Percentiles rank a stretch among this genome's conserved stretches.
Evolutionary conservation across 306 rosid genomes (phyloP).

Genomic region (Nissolia schottii): DNA sequence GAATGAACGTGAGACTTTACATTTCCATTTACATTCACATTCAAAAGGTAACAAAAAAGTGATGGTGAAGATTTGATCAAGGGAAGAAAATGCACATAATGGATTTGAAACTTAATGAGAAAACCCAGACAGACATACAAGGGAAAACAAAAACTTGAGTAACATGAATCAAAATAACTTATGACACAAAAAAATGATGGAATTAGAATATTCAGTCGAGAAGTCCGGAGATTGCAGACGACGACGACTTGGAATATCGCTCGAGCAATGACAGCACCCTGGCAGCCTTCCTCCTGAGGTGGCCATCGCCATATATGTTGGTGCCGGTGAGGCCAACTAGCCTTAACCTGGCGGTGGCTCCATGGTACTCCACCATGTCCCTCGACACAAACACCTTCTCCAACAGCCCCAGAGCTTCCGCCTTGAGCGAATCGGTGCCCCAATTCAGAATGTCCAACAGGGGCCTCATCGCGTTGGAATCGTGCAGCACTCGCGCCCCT

Average conservation of each 20-base stretch:
- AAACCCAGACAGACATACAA: not conserved
- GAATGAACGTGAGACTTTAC: too few relatives aligned
- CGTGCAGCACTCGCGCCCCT: conserved; percentile 64
- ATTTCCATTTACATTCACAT: too few relatives aligned
- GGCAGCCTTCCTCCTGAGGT: conserved; percentile 57
- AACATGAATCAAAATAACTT: not conserved
- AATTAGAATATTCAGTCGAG: conserved; percentile 27
- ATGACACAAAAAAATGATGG: too few relatives aligned
- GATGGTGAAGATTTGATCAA: too few relatives aligned
- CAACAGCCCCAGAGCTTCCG: conserved; percentile 60
- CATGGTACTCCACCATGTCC: conserved; percentile 67
- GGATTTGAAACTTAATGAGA: not conserved
- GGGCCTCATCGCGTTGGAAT: conserved; percentile 48
- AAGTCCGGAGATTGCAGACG: conserved; percentile 48
- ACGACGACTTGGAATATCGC: conserved; percentile 67
- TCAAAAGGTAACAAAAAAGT: not conserved
- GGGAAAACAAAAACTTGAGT: not conserved
- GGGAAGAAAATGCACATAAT: not conserved
- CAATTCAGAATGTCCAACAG: conserved; percentile 58
- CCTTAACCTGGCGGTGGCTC: conserved; percentile 43
- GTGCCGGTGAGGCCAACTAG: conserved; percentile 48
- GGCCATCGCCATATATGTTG: conserved; percentile 46
- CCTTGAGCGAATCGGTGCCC: conserved; percentile 63
- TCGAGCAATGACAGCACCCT: conserved; percentile 57
- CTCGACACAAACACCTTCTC: conserved; percentile 64